These are phyloP conservation scores for Conticribra weissflogii DNA, from an alignment of 108 stramenopile genomes.

Conservation along the genomic window DNA sequence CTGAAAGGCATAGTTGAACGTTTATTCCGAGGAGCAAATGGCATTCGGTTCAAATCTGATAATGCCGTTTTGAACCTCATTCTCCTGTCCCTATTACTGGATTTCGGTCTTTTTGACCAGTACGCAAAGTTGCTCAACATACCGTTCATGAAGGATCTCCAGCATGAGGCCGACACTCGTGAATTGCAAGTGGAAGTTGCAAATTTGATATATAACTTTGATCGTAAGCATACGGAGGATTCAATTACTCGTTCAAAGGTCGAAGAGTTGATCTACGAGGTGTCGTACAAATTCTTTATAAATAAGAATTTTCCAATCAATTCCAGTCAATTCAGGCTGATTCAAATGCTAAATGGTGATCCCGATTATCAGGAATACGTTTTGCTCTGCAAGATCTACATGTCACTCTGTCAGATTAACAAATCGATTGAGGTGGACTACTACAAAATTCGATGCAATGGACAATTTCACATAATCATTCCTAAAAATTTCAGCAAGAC, in stretches of 20 bases:
- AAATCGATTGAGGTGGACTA: conserved; percentile 67
- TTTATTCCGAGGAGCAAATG: conserved; percentile 35
- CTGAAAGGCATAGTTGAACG: conserved; percentile 40
- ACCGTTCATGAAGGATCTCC: conserved; percentile 53
- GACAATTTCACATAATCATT: conserved; percentile 10
- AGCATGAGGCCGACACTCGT: conserved; percentile 50
- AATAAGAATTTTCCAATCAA: conserved; percentile 54
- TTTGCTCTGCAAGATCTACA: conserved; percentile 59
- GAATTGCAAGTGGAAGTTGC: conserved; percentile 58
- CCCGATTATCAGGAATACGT: conserved; percentile 58
- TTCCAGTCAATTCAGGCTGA: conserved; percentile 48
- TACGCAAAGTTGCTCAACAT: conserved; percentile 54
- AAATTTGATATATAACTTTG: conserved; percentile 57
- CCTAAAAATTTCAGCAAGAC: conserved; percentile 56
- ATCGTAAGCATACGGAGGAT: conserved; percentile 44
- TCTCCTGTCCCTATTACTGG: conserved; percentile 53
- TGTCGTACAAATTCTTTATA: conserved; percentile 59
- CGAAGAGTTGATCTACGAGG: conserved; percentile 53
- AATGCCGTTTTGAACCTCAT: conserved; percentile 52
- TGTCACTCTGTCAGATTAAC: conserved; percentile 61
- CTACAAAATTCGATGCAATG: conserved; percentile 48
- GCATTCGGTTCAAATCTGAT: conserved; percentile 47
- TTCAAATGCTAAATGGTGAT: conserved; percentile 54
- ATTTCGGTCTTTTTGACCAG: conserved; percentile 54
- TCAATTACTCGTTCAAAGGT: conserved; percentile 54